Percentiles rank a stretch among this genome's conserved stretches.
phyloP scores from a whole-genome alignment of 202 grass and related monocot genomes.

The Schoenoplectus triqueter region DNA sequence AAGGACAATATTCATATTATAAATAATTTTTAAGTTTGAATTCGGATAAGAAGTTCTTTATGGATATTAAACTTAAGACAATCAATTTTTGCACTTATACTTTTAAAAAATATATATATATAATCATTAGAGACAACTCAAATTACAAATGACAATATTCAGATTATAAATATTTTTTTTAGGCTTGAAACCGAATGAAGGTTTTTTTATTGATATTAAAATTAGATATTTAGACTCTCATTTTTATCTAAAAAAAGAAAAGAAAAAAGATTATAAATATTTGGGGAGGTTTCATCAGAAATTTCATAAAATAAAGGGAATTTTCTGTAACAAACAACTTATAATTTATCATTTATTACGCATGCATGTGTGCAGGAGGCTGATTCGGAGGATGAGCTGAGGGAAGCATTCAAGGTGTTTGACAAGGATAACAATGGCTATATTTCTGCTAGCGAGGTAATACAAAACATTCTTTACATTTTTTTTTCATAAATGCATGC shows the following conservation, averaged over 20 bases:
- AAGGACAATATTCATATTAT: too few relatives aligned
- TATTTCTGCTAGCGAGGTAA: slow-evolving; percentile 44
- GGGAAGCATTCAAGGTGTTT: slow-evolving; percentile 42
- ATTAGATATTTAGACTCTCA: too few relatives aligned
- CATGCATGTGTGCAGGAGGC: slow-evolving; percentile 20
- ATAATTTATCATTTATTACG: background rate
- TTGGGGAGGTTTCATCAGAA: background rate
- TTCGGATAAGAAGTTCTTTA: too few relatives aligned
- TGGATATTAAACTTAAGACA: too few relatives aligned
- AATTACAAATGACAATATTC: too few relatives aligned
- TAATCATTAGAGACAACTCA: too few relatives aligned
- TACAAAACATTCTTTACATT: background rate
- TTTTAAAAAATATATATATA: too few relatives aligned
- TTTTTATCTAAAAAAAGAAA: background rate
- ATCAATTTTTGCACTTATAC: too few relatives aligned
- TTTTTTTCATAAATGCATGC: background rate
- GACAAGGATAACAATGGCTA: slow-evolving; percentile 42
- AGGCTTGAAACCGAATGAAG: too few relatives aligned
- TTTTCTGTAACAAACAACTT: background rate
- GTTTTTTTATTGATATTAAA: too few relatives aligned
- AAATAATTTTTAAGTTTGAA: too few relatives aligned
- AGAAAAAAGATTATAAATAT: background rate
- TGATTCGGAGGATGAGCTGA: slow-evolving; percentile 43
- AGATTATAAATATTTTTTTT: too few relatives aligned
- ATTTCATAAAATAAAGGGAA: background rate